Evolutionary conservation across 345 rosid genomes (phyloP), one percentile per base, ranked within the genome.

Genomic region (Trapa incisa): DNA sequence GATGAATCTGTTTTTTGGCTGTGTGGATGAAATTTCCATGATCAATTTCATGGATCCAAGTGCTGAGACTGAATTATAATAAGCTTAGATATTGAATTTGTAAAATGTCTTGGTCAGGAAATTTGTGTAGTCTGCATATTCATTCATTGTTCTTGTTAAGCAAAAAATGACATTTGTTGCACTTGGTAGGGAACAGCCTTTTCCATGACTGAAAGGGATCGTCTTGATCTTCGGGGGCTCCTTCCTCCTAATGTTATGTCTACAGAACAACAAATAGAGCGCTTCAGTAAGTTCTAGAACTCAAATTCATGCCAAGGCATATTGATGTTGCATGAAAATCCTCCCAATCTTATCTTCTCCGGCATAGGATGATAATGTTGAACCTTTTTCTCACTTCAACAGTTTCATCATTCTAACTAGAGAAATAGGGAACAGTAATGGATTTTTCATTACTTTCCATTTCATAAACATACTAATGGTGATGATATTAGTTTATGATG

Each of bases 161-260:
- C 37, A n/a, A 16, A 10, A 47, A 33, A 37, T 68, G 48, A 65
- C 68, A 39, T 17, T 53, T 61, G 22, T 36, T 67, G 68, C 15
- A 67, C 63, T 72, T 71, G 33, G 41, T 66, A 89, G 99, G 99
- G 99, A 33, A 93, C 99, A 16, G 95, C 95, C 1, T 93, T 94
- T 78, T 86, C 97, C 8, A 87, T 90, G 82, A 94, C 99, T 36
- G 99, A 94, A 73, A 80, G 99, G 72, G 91, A 91, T 50, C 96
- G 97, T 66, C 91, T 94, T 2, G 97, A 94, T 76, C 95, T 94
- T 29, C 89, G 99, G 35, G 99, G 99, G 17, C 89, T 94, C 71
- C 97, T 94, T 52, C 99, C 99, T 67, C 95, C 99, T 2, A 87
- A 80, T 70, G 84, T 88, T 36, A 84, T 91, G 99, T 75, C 91